Conservation (phyloP, 495 filamentous ascomycete species). For the Hypoxylon subgilvum region DNA sequence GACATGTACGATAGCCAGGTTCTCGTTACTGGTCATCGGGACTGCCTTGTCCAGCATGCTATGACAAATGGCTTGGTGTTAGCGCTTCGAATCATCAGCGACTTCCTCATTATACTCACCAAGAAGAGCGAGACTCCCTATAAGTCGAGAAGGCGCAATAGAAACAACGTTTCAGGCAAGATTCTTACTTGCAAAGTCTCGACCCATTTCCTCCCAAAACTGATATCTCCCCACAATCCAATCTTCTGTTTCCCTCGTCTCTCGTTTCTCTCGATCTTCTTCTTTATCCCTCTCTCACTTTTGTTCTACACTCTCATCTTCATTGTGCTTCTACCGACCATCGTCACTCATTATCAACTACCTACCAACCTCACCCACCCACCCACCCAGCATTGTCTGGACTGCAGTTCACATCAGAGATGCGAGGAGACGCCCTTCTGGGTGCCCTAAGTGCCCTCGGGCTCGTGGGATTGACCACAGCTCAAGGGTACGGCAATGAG, state of each 20-base stretch:
- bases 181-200: neutral
- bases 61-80: constrained; percentile 21
- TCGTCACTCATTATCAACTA: constrained; percentile 30
- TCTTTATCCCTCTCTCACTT: constrained; percentile 12
- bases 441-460: constrained; percentile 33
- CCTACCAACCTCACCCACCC: constrained; percentile 1
- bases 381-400: constrained; percentile 16
- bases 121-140: neutral
- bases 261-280: constrained; percentile 12
- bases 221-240: too few species aligned
- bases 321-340: constrained; percentile 20
- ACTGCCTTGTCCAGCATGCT: constrained; percentile 4
- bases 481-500: constrained; percentile 38
- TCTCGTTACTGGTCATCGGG: constrained; percentile 1
- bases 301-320: constrained; percentile 11
- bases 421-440: constrained; percentile 37
- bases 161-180: constrained; percentile 20
- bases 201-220: neutral
- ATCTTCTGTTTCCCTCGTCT: too few species aligned
- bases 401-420: constrained; percentile 24
- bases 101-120: constrained; percentile 1
- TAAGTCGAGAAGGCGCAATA: constrained; percentile 16
- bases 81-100: neutral
- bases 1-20: neutral
- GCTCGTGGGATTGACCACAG: constrained; percentile 35